phyloP scores from a whole-genome alignment of 1,284 basidiomycete genomes.

The Porogramme epimiltina region DNA sequence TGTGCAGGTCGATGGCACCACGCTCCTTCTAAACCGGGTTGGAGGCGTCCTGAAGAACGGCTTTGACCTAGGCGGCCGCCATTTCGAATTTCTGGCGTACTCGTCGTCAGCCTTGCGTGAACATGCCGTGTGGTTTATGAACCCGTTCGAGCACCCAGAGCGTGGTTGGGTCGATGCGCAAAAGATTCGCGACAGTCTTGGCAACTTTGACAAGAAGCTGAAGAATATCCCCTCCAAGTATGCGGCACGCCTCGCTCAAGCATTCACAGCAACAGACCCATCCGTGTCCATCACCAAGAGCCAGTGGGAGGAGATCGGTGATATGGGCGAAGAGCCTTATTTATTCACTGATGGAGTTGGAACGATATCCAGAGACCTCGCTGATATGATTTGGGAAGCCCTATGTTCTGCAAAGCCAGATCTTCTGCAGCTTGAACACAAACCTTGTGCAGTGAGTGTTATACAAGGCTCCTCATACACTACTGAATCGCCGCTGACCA shows the following conservation, averaged over 20 bases:
- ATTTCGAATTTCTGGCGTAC: conserved; percentile 76
- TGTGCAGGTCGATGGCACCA: conserved; percentile 50
- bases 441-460: conserved; percentile 61
- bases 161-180: conserved; percentile 50
- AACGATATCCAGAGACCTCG: conserved; percentile 66
- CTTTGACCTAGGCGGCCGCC: conserved; percentile 66
- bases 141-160: conserved; percentile 52
- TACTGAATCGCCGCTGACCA: conserved; percentile 5
- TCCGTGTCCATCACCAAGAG: conserved; percentile 56
- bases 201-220: conserved; percentile 52
- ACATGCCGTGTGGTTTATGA: conserved; percentile 79
- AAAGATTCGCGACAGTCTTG: conserved; percentile 60
- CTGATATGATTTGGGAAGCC: conserved; percentile 56
- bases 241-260: conserved; percentile 80
- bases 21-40: conserved; percentile 61
- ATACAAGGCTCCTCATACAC: neutral
- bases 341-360: conserved; percentile 78
- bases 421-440: conserved; percentile 32
- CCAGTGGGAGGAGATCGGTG: conserved; percentile 62
- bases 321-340: conserved; percentile 48
- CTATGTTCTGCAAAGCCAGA: conserved; percentile 47
- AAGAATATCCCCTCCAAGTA: conserved; percentile 69
- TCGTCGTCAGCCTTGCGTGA: conserved; percentile 70
- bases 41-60: conserved; percentile 65
- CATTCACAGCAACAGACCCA: conserved; percentile 79